Base-by-base conservation (phyloP, 2,329 filamentous ascomycete genomes). In the Cyphellophora attinorum region DNA sequence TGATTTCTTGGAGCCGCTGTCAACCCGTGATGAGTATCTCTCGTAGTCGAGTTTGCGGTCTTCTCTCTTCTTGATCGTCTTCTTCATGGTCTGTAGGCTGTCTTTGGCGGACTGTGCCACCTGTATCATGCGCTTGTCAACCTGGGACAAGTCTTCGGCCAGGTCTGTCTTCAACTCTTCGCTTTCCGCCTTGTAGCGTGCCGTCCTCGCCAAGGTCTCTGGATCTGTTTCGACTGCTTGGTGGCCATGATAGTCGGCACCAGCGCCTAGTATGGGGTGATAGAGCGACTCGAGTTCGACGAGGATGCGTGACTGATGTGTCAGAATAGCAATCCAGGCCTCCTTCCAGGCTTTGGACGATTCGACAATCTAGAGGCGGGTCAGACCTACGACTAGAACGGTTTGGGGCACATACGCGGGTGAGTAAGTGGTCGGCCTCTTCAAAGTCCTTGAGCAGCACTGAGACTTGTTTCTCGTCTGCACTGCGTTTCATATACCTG, bases 1-100 rank as follows among this genome's bases (percentile, higher is more conserved):
- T 14, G 72, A 63, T 57, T 91, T 91, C 54, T 78, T 79, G 46
- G 76, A 67, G 27, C 78, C 69, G 48, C 74, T 76, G 51, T 82
- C 79, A 21, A 79, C 76, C 42, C 78, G 76, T 47, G 78, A 74
- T 55, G 84, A 77, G 46, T 79, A 79, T 47, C 81, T 75, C 58
- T 93, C 85, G 52, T 78, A 91, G 54, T 93, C 85, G 39, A 88
- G 56, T 70, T 85, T 79, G 59, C 78, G 83, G 50, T 88, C 82
- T 53, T 91, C 83, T 30, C 85, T 68, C 57, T 85, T 86, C 61
- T 89, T 91, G 51, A 93, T 84, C 1, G 78, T 79, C 61, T 86
- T 91, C 51, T 81, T 79, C 54, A 91, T 68, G 2, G 81, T 77
- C 45, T 78, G 74, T 40, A 89, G 67, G 35, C 64, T 73, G 34